Conservation (phyloP, 225 moss, liverwort and hornwort genomes). For the Bryoerythrophyllum caledonicum region DNA sequence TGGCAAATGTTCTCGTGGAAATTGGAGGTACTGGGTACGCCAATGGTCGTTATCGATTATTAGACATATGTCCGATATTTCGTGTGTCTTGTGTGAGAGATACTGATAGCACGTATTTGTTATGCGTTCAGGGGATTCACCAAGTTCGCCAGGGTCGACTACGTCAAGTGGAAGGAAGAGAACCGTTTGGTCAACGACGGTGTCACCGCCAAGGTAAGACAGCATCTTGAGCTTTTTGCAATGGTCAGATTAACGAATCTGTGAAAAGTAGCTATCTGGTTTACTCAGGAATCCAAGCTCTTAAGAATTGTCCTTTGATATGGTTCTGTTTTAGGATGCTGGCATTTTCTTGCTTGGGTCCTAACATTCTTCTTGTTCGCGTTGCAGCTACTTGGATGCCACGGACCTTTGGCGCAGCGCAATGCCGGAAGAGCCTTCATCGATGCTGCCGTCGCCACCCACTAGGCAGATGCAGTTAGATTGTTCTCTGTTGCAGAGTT, state of each 20-base stretch:
- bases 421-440: conserved; percentile 65
- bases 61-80: too few relatives aligned
- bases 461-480: too few relatives aligned
- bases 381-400: conserved; percentile 79
- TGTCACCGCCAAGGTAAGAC: conserved; percentile 71
- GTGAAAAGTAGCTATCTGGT: too few relatives aligned
- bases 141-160: conserved; percentile 80
- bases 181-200: conserved; percentile 72
- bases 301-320: too few relatives aligned
- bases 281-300: fast-evolving
- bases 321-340: too few relatives aligned
- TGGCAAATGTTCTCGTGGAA: too few relatives aligned
- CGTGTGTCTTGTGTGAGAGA: too few relatives aligned
- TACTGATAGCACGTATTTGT: background rate
- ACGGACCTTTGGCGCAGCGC: conserved; percentile 55
- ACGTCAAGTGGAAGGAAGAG: conserved; percentile 88
- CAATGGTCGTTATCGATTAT: too few relatives aligned
- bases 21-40: too few relatives aligned
- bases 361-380: background rate
- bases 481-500: conserved; percentile 6
- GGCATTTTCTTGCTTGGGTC: background rate
- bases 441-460: conserved; percentile 61
- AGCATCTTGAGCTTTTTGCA: background rate
- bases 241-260: fast-evolving
- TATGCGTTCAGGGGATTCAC: conserved; percentile 99